Evolutionary conservation across 208 protist species (phyloP).

Genomic region (Porcisia hertigi): DNA sequence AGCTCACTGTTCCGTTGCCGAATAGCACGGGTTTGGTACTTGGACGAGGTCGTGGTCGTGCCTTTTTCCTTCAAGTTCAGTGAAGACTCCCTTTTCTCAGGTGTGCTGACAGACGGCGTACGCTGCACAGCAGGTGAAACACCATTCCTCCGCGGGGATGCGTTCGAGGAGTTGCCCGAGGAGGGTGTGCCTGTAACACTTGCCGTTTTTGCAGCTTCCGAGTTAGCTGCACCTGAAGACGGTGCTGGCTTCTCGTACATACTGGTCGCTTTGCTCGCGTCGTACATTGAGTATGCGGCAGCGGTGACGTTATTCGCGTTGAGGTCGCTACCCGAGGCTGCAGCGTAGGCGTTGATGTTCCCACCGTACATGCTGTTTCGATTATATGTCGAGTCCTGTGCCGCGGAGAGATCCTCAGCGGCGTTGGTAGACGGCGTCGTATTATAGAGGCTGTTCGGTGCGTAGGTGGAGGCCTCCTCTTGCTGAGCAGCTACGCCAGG

Average conservation of each 20-base stretch:
- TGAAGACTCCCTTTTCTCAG: background rate
- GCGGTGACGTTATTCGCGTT: background rate
- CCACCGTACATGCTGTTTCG: constrained; percentile 29
- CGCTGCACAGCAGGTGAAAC: background rate
- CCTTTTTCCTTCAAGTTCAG: background rate
- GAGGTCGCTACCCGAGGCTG: background rate
- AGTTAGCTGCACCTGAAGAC: background rate
- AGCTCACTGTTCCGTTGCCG: constrained; percentile 40
- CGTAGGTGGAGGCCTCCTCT: constrained; percentile 10
- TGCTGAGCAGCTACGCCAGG: background rate
- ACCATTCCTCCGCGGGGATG: background rate
- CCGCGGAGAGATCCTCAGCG: background rate
- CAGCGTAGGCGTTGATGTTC: constrained; percentile 9
- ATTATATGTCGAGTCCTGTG: constrained; percentile 1
- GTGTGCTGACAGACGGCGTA: background rate
- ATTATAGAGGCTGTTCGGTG: constrained; percentile 20
- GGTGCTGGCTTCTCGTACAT: constrained; percentile 6
- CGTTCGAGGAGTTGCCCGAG: background rate
- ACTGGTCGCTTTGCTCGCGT: constrained; percentile 5
- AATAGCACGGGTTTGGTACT: constrained; percentile 32
- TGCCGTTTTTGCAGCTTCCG: background rate
- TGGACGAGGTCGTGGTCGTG: background rate
- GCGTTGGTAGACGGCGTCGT: constrained; percentile 7
- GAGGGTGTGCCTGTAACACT: background rate
- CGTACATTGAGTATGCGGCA: constrained; percentile 13